Evolutionary conservation across 2,329 filamentous ascomycete species (phyloP).

Genomic region (Phaeosphaeria sp.): DNA sequence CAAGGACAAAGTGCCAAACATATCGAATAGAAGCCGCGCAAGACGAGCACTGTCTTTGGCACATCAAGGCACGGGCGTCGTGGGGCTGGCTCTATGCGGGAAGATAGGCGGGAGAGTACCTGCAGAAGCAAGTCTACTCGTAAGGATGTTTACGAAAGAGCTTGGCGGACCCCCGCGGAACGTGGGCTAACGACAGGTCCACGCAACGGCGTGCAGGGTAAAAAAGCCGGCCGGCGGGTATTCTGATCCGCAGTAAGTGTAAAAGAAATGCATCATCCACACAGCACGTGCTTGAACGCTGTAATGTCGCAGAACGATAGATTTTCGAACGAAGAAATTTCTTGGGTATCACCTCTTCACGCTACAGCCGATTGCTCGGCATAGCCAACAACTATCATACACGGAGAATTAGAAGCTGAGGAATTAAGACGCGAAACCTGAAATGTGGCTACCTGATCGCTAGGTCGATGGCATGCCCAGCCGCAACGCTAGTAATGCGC

Average conservation of each 20-base stretch:
- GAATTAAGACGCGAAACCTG: constrained; percentile 18
- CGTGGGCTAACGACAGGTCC: constrained; percentile 24
- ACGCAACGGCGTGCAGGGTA: constrained; percentile 12
- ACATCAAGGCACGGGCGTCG: constrained; percentile 29
- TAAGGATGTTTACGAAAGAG: constrained; percentile 15
- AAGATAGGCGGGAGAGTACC: constrained; percentile 32
- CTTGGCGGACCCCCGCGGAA: constrained; percentile 14
- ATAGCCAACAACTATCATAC: constrained; percentile 39
- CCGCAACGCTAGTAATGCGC: constrained; percentile 85
- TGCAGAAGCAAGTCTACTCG: constrained; percentile 19
- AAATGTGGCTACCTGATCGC: constrained; percentile 20
- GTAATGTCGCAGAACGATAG: constrained; percentile 5
- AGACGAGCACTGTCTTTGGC: constrained; percentile 18
- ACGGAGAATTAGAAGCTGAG: constrained; percentile 36
- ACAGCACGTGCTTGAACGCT: constrained; percentile 7
- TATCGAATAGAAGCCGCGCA: constrained; percentile 7
- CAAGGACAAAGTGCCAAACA: neutral
- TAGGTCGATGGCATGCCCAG: constrained; percentile 71
- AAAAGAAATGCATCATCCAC: constrained; percentile 26
- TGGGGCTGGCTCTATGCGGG: constrained; percentile 31
- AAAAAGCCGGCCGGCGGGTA: constrained; percentile 12
- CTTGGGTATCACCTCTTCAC: constrained; percentile 47
- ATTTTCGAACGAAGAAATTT: constrained; percentile 24
- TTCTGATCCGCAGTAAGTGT: constrained; percentile 10
- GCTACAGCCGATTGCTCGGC: constrained; percentile 30